Evolutionary conservation across 1,139 yeast genomes (phyloP), one percentile per base, ranked within the genome.

Genomic region (Lodderomyces elongisporus): DNA sequence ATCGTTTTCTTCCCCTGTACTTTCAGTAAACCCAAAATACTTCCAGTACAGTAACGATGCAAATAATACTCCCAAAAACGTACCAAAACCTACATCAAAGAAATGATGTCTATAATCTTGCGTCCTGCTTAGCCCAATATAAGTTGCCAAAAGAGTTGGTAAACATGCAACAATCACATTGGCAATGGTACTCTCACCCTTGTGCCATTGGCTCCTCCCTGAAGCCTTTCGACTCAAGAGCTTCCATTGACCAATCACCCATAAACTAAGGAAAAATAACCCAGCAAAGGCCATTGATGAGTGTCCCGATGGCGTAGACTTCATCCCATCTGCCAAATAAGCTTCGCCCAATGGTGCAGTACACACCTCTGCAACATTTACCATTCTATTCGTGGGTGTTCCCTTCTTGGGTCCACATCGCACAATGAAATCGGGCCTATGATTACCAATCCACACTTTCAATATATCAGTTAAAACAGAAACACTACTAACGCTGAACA

Each of bases 231-330:
- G 12, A 35, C 57, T 46, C 20, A 29, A 13, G 54, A 46, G 33
- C 16, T 56, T 54, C 38, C 52, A 55, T 39, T 66, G 70, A 5
- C 71, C 70, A 28, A 53, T 45, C 13, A 66, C 41, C 74, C 74
- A 68, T 33, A 65, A 49, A 16, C 66, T 43, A 40, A 67, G 54
- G 44, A 52, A 67, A n/a, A 56, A 45, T 32, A 62, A 53, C 3
- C 68, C 67, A 27, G 63, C 51, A 49, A 66, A 66, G n/a, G 68
- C 53, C 34, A 67, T 59, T 15, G 70, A 61, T 6, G 70, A 61
- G 42, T 68, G 74, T 17, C 74, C 74, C 17, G 66, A 60, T 3
- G 74, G 74, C 4, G 71, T 65, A 20, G 70, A 63, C 39, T 69
- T 57, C 64, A 67, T 58, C 4, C 74, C 74, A 45, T 68, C 74